A percentile compares a stretch with the other conserved stretches of the same genome.
phyloP scores from a whole-genome alignment of 106 monocot species.

The Iris macrosiphon region DNA sequence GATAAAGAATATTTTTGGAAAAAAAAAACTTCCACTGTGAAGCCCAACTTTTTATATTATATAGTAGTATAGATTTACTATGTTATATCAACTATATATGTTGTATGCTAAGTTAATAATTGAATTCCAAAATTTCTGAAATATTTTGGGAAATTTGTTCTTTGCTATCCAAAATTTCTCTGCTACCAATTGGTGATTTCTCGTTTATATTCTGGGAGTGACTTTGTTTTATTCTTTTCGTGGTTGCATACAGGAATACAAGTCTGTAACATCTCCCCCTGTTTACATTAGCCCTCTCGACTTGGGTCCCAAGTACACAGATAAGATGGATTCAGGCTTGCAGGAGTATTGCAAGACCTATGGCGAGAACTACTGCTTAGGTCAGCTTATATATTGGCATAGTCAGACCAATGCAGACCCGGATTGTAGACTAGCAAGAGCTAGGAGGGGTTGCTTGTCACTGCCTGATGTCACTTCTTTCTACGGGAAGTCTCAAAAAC shows the following conservation, averaged over 20 bases:
- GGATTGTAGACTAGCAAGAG: slow-evolving; percentile 54
- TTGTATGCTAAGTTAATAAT: no score
- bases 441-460: slow-evolving; percentile 72
- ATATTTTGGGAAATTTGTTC: no score
- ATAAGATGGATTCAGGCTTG: slow-evolving; percentile 81
- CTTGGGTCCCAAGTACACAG: slow-evolving; percentile 83
- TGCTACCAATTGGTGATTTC: no score
- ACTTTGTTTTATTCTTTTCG: background rate
- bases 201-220: no score
- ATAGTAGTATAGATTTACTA: no score
- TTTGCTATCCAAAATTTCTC: no score
- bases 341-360: slow-evolving; percentile 92
- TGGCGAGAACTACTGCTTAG: slow-evolving; percentile 78
- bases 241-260: slow-evolving; percentile 47
- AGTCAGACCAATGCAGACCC: slow-evolving; percentile 80
- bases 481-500: slow-evolving; percentile 63
- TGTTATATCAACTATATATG: no score
- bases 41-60: no score
- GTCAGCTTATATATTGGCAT: slow-evolving; percentile 95
- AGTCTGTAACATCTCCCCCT: slow-evolving; percentile 66
- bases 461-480: slow-evolving; percentile 78
- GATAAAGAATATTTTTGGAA: no score
- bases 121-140: no score
- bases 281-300: slow-evolving; percentile 96
- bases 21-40: no score